phyloP scores from a whole-genome alignment of 2,329 filamentous ascomycete species.

The Biscogniauxia mediterranea region DNA sequence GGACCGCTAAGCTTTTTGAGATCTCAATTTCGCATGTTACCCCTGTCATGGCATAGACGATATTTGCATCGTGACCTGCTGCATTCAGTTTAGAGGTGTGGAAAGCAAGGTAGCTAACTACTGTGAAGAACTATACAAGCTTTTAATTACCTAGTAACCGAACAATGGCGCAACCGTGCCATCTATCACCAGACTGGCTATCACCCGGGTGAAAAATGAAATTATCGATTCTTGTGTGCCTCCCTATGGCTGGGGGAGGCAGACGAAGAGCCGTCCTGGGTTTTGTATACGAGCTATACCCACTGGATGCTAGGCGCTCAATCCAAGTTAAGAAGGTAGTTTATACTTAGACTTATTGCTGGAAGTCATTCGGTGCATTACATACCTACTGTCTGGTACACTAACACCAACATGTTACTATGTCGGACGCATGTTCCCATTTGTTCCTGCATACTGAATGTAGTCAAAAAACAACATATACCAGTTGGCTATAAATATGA shows the following conservation, averaged over 20 bases:
- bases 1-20: conserved; percentile 7
- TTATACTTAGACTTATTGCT: conserved; percentile 1
- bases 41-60: conserved; percentile 7
- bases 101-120: conserved; percentile 2
- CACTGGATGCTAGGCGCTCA: conserved; percentile 5
- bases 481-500: conserved; percentile 8
- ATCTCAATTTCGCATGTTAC: conserved; percentile 6
- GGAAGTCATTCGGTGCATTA: neutral
- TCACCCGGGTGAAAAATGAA: neutral
- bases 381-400: neutral
- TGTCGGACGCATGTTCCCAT: neutral
- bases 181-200: conserved; percentile 2
- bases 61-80: conserved; percentile 6
- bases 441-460: neutral
- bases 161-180: conserved; percentile 2
- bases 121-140: neutral
- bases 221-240: conserved; percentile 2
- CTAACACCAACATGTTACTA: neutral
- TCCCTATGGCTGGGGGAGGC: conserved; percentile 1
- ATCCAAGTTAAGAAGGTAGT: conserved; percentile 9
- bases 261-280: neutral
- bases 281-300: conserved; percentile 3
- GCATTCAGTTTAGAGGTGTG: neutral
- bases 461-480: conserved; percentile 1
- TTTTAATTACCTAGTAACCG: neutral